Conservation (phyloP, 495 filamentous ascomycete genomes). For the Aspergillus ellipticus region DNA sequence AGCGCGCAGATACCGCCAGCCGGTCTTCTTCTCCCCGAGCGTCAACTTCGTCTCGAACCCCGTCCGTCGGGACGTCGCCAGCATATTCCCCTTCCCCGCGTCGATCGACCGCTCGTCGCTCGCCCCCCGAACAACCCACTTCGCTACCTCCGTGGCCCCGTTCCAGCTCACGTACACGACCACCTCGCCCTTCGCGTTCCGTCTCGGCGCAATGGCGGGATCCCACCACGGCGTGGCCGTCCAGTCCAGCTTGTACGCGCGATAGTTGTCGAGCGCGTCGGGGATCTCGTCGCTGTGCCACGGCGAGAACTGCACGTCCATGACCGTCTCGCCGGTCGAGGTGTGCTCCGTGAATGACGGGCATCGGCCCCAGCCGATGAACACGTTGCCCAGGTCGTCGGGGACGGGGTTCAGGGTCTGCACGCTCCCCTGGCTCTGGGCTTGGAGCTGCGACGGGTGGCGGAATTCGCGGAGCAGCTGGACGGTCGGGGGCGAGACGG, state of each 20-base stretch:
- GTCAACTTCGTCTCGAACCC: conserved; percentile 22
- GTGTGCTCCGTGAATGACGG: conserved; percentile 20
- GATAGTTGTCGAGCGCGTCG: conserved; percentile 23
- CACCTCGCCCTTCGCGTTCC: conserved; percentile 3
- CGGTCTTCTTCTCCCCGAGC: conserved; percentile 7
- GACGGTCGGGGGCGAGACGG: conserved; percentile 14
- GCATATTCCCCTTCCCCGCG: not conserved
- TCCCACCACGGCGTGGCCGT: conserved; percentile 18
- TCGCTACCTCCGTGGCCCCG: conserved; percentile 7
- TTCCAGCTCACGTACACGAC: conserved; percentile 24
- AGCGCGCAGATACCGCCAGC: conserved; percentile 19
- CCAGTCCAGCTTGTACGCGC: conserved; percentile 23
- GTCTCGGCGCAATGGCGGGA: conserved; percentile 15
- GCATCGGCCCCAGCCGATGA: conserved; percentile 26
- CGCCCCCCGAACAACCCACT: conserved; percentile 12
- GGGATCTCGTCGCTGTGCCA: conserved; percentile 20
- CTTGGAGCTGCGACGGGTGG: conserved; percentile 16
- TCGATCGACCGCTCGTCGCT: not conserved
- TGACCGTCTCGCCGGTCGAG: conserved; percentile 12
- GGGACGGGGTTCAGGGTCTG: conserved; percentile 12
- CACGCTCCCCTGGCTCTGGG: conserved; percentile 20
- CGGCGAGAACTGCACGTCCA: conserved; percentile 22
- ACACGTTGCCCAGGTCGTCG: conserved; percentile 16
- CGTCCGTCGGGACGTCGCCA: conserved; percentile 8
- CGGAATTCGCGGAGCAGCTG: conserved; percentile 13